Evolutionary conservation across 2,329 filamentous ascomycete genomes (phyloP).

Genomic region (Mycosphaerella sp.): DNA sequence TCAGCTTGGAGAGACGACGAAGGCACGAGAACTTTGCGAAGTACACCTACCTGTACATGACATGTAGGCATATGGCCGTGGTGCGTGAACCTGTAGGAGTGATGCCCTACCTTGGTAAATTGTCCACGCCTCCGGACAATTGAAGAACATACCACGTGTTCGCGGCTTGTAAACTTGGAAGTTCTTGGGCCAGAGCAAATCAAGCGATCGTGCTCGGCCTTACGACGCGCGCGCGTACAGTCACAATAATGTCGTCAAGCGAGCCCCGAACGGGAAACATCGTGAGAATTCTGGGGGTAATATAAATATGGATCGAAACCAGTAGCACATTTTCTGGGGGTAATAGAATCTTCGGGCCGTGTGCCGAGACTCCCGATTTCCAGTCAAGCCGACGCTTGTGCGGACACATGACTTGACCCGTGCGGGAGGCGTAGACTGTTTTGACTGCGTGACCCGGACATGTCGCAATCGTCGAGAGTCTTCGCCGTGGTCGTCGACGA

Average conservation of each 20-base stretch:
- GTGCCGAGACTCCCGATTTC: constrained; percentile 6
- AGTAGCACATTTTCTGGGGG: background rate
- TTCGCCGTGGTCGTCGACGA: background rate
- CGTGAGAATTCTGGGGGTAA: constrained; percentile 6
- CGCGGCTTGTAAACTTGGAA: background rate
- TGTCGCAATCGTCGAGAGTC: background rate
- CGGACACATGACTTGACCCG: constrained; percentile 13
- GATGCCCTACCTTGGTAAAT: background rate
- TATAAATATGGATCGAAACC: background rate
- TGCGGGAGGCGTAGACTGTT: constrained; percentile 5
- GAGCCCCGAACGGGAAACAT: background rate
- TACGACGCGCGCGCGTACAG: no score
- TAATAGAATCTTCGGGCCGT: constrained; percentile 10
- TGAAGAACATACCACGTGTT: background rate
- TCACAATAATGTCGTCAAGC: background rate
- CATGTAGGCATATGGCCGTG: background rate
- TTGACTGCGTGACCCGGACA: background rate
- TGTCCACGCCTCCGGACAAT: background rate
- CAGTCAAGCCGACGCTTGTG: constrained; percentile 4
- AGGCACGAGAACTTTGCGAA: background rate
- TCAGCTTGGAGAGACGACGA: background rate
- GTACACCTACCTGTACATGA: no score
- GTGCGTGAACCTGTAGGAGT: constrained; percentile 1
- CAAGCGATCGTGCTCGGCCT: constrained; percentile 3
- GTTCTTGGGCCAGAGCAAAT: background rate